Base-by-base conservation (phyloP, 2,329 filamentous ascomycete genomes). In the Exserohilum rostratum region DNA sequence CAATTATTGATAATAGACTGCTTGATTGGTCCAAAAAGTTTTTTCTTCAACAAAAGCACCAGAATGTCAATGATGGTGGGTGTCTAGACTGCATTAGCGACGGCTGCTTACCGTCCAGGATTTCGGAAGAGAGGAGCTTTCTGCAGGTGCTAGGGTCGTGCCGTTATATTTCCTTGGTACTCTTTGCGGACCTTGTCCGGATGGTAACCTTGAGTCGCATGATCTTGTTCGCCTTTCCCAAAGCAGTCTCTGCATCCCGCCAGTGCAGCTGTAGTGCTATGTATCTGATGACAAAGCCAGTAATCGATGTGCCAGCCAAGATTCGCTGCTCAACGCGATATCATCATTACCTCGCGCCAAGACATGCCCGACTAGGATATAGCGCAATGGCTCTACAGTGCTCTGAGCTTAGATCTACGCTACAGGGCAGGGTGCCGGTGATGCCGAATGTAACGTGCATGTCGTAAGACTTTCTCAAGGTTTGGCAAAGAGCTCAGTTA, bases 81-180 rank as follows among this genome's bases (percentile, higher is more conserved):
- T 55, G 55, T 45, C 31, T 43, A 50, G 33, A 57, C 31, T 60
- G 63, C 64, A 64, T 68, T 66, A 68, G 66, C 60, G 64, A 55
- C 53, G 51, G 49, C 56, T 53, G 34, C 35, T 38, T 62, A 43
- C 57, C 52, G 50, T 57, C 53, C 60, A 57, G 50, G 53, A 53
- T 47, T 42, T 56, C 49, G 60, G 61, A 64, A 60, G 22, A 60
- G 50, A 52, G 55, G 45, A 50, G 44, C 40, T 54, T 50, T 39
- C 50, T 65, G 62, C 53, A 64, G 42, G 49, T 54, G 49, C 58
- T 45, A 50, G 64, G 60, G 33, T 53, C 49, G 18, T 60, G 53
- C 60, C 54, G 59, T 54, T 37, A 37, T 49, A 33, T 43, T 46
- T 34, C 22, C 42, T 42, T 46, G 34, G 47, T 56, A 44, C 42